Conservation (phyloP, 768 basidiomycete species). For the Suillus clintonianus region DNA sequence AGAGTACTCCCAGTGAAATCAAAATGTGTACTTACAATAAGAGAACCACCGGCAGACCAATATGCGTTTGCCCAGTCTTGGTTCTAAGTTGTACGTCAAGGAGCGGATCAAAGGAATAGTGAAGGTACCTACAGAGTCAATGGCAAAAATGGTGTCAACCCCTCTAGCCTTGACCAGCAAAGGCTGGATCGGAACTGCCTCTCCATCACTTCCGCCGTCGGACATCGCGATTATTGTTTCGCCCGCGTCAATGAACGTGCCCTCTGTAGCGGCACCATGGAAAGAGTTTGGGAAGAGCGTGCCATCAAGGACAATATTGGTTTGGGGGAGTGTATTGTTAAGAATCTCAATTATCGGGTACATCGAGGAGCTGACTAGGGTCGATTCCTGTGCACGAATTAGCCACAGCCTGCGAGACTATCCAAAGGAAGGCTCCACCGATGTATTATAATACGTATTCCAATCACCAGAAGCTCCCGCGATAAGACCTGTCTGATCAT, state of each 20-base stretch:
- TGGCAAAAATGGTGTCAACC: constrained; percentile 23
- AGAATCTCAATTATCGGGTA: constrained; percentile 2
- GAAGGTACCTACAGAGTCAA: not conserved
- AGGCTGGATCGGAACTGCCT: constrained; percentile 42
- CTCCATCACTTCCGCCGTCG: constrained; percentile 34
- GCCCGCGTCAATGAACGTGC: constrained; percentile 19
- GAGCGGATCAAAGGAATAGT: constrained; percentile 15
- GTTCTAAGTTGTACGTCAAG: not conserved
- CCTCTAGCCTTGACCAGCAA: constrained; percentile 38
- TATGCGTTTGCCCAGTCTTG: constrained; percentile 11
- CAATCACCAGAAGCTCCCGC: constrained; percentile 26
- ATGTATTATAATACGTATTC: constrained; percentile 7
- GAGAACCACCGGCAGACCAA: constrained; percentile 11
- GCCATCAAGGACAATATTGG: constrained; percentile 14
- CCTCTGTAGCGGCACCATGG: constrained; percentile 17
- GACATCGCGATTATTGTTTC: constrained; percentile 26
- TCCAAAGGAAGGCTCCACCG: not conserved
- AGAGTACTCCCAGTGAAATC: not conserved
- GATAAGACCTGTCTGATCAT: constrained; percentile 22
- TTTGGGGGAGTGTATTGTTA: constrained; percentile 11
- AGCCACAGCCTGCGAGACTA: not conserved
- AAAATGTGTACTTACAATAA: constrained; percentile 3
- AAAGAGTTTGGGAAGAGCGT: constrained; percentile 28
- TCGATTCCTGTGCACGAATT: not conserved
- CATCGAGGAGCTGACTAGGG: not conserved